phyloP scores from a whole-genome alignment of 2,329 filamentous ascomycete genomes.

The Coniochaeta prunicola region DNA sequence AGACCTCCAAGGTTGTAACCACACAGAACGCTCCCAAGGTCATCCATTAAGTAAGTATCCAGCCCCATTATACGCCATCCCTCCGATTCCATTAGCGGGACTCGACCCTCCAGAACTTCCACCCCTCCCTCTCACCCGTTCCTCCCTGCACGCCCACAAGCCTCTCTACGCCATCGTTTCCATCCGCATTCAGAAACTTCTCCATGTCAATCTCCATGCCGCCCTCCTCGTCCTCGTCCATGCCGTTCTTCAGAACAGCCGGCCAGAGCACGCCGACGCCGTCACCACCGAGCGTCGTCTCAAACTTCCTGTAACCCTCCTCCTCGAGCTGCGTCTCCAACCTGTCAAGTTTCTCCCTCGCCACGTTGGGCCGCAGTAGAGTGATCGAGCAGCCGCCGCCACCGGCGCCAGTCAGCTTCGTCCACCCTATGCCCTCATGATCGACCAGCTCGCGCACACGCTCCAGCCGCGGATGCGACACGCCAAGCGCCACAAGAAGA shows the following conservation, averaged over 20 bases:
- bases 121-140: conserved; percentile 64
- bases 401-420: conserved; percentile 91
- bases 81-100: background rate
- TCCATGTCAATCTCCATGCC: conserved; percentile 92
- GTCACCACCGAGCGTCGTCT: conserved; percentile 85
- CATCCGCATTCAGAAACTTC: conserved; percentile 71
- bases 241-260: conserved; percentile 78
- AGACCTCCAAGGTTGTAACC: background rate
- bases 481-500: conserved; percentile 80
- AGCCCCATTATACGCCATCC: background rate
- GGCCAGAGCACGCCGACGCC: conserved; percentile 94
- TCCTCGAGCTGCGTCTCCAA: conserved; percentile 59
- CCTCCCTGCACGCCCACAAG: conserved; percentile 73
- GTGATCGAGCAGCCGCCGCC: conserved; percentile 96
- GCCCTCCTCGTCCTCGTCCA: conserved; percentile 68
- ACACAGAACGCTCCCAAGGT: background rate
- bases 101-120: conserved; percentile 78
- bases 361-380: conserved; percentile 63
- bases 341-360: conserved; percentile 46
- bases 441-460: conserved; percentile 87
- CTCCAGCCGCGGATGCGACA: conserved; percentile 90
- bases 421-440: conserved; percentile 86
- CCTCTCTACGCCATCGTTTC: conserved; percentile 76
- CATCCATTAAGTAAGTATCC: background rate
- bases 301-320: conserved; percentile 77